phyloP scores from a whole-genome alignment of 805 yeast genomes.

The Sporopachydermia quercuum region DNA sequence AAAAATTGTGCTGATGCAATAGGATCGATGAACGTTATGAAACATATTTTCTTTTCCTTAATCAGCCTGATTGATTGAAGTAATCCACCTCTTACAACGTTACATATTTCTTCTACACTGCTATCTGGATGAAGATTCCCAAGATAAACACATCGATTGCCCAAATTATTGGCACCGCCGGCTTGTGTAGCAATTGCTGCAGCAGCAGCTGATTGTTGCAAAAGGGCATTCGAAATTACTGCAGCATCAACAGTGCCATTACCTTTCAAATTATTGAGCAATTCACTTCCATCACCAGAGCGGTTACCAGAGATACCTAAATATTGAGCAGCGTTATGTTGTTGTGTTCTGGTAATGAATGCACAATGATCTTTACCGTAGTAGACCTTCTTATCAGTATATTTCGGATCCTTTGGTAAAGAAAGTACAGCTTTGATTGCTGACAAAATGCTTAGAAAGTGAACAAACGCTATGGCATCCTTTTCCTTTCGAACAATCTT shows the following conservation, averaged over 20 bases:
- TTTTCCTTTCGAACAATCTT: slow-evolving; percentile 70
- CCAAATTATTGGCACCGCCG: slow-evolving; percentile 84
- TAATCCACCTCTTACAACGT: slow-evolving; percentile 90
- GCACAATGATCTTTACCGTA: slow-evolving; percentile 90
- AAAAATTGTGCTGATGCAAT: slow-evolving; percentile 95
- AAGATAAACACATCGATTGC: slow-evolving; percentile 84
- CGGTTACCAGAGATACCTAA: slow-evolving; percentile 55
- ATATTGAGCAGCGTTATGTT: slow-evolving; percentile 93
- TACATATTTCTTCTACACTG: slow-evolving; percentile 85
- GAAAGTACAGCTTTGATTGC: slow-evolving; percentile 80
- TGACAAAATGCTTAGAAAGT: slow-evolving; percentile 68
- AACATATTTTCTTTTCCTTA: slow-evolving; percentile 80
- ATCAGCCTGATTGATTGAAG: slow-evolving; percentile 71
- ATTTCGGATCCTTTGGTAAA: slow-evolving; percentile 52
- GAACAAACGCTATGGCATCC: slow-evolving; percentile 67
- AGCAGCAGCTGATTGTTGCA: slow-evolving; percentile 92
- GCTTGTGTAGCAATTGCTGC: slow-evolving; percentile 94
- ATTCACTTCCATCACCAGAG: too few relatives aligned
- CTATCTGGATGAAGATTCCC: slow-evolving; percentile 85
- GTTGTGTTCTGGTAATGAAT: slow-evolving; percentile 86
- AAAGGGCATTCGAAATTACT: slow-evolving; percentile 55
- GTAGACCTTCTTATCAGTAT: slow-evolving; percentile 63
- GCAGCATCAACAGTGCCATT: slow-evolving; percentile 31
- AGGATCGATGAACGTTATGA: slow-evolving; percentile 90
- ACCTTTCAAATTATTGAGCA: too few relatives aligned